Evolutionary conservation across 495 filamentous ascomycete genomes (phyloP).

Genomic region (Cairneyella variabilis): DNA sequence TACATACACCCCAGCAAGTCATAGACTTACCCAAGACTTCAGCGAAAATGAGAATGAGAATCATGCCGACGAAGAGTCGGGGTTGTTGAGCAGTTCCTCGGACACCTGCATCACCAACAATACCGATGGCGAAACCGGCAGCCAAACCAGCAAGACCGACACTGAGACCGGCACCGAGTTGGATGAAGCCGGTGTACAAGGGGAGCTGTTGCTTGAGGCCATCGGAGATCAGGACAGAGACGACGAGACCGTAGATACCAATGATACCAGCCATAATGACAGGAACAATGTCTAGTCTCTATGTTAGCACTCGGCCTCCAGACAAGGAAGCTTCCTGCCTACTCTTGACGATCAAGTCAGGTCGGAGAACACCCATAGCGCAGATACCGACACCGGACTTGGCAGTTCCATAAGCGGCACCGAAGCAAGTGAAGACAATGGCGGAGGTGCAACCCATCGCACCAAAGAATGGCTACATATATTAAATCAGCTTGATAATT

Average conservation of each 20-base stretch:
- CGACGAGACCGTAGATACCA: slow-evolving; percentile 99
- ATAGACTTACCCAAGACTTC: slow-evolving; percentile 96
- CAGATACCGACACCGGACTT: slow-evolving; percentile 99
- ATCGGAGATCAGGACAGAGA: slow-evolving; percentile 96
- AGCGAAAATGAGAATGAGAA: slow-evolving; percentile 99
- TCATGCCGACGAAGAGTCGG: slow-evolving; percentile 98
- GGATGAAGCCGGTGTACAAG: slow-evolving; percentile 94
- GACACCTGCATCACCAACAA: slow-evolving; percentile 98
- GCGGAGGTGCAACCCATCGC: slow-evolving; percentile 98
- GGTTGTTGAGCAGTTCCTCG: slow-evolving; percentile 97
- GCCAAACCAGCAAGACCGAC: slow-evolving; percentile 97
- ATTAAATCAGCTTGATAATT: slow-evolving; percentile 33
- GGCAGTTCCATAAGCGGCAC: slow-evolving; percentile 96
- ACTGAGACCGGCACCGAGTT: slow-evolving; percentile 92
- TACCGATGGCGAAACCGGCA: slow-evolving; percentile 98
- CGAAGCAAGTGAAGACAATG: slow-evolving; percentile 99
- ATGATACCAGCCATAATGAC: slow-evolving; percentile 99
- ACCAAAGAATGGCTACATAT: slow-evolving; percentile 89
- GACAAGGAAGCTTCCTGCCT: slow-evolving; percentile 34
- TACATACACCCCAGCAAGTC: background rate
- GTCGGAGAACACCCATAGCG: slow-evolving; percentile 94
- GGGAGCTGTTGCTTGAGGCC: slow-evolving; percentile 75
- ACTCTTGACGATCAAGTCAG: slow-evolving; percentile 99
- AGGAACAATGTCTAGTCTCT: slow-evolving; percentile 82
- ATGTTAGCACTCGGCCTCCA: slow-evolving; percentile 3